Evolutionary conservation across 257 asterid species (phyloP).

Genomic region (Coffea canephora): DNA sequence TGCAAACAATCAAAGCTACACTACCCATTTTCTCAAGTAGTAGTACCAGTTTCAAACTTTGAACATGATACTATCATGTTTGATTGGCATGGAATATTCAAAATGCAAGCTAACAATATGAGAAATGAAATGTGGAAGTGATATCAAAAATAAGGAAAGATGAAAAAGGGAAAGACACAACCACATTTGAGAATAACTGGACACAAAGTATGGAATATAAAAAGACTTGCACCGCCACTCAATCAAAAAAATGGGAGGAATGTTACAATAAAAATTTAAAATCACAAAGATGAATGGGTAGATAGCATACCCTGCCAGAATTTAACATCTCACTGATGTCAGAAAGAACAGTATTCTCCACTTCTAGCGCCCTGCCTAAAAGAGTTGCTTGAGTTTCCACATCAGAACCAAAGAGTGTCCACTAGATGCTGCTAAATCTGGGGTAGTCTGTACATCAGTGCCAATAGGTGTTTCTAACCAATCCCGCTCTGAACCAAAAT

Average conservation of each 20-base stretch:
- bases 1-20: not conserved
- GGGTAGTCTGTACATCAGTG: conserved; percentile 31
- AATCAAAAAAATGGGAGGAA: not conserved
- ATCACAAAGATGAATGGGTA: not conserved
- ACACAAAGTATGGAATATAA: not conserved
- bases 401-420: conserved; percentile 41
- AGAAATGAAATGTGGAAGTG: too few relatives aligned
- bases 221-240: not conserved
- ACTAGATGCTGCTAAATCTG: conserved; percentile 42
- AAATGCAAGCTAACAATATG: not conserved
- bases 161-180: not conserved
- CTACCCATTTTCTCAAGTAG: not conserved
- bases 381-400: conserved; percentile 51
- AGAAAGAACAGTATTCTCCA: conserved; percentile 40
- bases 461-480: conserved; percentile 24
- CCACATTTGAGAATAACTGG: not conserved
- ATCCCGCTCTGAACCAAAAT: conserved; percentile 31
- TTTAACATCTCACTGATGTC: conserved; percentile 59
- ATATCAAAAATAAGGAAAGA: not conserved
- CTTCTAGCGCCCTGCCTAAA: conserved; percentile 22
- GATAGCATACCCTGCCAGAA: conserved; percentile 60
- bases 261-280: too few relatives aligned
- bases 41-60: not conserved
- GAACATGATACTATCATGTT: not conserved
- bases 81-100: not conserved